These are phyloP conservation scores for Globisporangium okanoganense DNA, from an alignment of 352 stramenopile species.

Conservation along the genomic window DNA sequence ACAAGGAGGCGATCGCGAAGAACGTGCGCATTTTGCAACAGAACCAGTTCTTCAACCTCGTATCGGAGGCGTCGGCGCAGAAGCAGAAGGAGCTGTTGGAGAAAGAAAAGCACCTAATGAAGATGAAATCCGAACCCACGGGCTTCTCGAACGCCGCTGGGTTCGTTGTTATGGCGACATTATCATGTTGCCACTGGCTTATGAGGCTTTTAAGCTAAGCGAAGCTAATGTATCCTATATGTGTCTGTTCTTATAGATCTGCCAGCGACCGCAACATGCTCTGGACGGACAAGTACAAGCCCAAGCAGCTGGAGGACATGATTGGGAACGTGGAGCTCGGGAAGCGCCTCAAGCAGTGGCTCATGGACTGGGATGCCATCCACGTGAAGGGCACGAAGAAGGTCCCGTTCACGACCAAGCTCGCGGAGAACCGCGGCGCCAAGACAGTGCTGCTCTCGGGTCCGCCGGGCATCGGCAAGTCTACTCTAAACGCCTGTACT, in stretches of 20 bases:
- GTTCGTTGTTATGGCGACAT: conserved; percentile 10
- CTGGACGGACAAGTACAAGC: conserved; percentile 97
- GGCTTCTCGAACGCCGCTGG: conserved; percentile 12
- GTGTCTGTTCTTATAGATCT: neutral
- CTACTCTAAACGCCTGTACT: too few relatives aligned
- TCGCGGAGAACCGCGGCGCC: conserved; percentile 85
- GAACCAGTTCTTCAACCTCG: conserved; percentile 86
- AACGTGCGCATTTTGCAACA: conserved; percentile 85
- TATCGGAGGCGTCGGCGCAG: conserved; percentile 57
- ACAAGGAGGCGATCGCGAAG: conserved; percentile 83
- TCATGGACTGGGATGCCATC: conserved; percentile 75
- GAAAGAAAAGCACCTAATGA: conserved; percentile 52
- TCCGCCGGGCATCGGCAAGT: conserved; percentile 94
- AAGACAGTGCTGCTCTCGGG: conserved; percentile 97
- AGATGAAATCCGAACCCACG: conserved; percentile 36
- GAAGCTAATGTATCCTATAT: neutral
- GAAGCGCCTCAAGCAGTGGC: conserved; percentile 85
- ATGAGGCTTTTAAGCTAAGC: neutral
- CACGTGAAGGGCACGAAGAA: conserved; percentile 86
- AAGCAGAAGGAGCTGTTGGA: conserved; percentile 59
- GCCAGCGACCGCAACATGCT: conserved; percentile 51
- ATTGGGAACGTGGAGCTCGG: conserved; percentile 92
- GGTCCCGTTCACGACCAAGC: conserved; percentile 65
- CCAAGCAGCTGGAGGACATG: conserved; percentile 88
- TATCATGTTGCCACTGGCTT: conserved; percentile 12